Conservation (phyloP, 2,329 filamentous ascomycete genomes). For the Cercospora beticola region DNA sequence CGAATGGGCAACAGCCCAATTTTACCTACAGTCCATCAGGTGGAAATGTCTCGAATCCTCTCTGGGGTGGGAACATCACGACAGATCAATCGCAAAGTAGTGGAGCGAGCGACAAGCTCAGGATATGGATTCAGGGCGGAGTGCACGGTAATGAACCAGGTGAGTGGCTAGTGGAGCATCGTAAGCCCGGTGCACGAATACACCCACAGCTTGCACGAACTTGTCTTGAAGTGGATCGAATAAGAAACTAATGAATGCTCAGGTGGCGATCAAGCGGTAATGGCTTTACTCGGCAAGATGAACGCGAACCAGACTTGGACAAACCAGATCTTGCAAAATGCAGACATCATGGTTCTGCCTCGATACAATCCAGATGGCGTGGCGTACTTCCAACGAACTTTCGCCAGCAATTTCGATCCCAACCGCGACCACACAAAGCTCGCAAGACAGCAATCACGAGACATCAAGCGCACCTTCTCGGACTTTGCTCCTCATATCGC, state of each 20-base stretch:
- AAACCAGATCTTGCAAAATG: conserved; percentile 33
- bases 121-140: conserved; percentile 41
- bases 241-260: background rate
- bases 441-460: conserved; percentile 38
- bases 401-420: conserved; percentile 41
- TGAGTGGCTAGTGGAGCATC: background rate
- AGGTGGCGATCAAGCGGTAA: conserved; percentile 38
- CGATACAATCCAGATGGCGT: conserved; percentile 43
- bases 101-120: conserved; percentile 32
- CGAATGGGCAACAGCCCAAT: conserved; percentile 14
- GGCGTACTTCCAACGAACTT: conserved; percentile 38
- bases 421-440: conserved; percentile 43
- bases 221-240: too few relatives aligned
- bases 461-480: conserved; percentile 38
- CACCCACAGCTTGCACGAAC: too few relatives aligned
- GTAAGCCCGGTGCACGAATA: too few relatives aligned
- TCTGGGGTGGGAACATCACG: background rate
- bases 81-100: background rate
- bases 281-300: conserved; percentile 40
- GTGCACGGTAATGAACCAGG: conserved; percentile 43
- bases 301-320: conserved; percentile 38
- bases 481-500: conserved; percentile 38
- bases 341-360: conserved; percentile 40
- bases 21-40: conserved; percentile 4
- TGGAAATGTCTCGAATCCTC: conserved; percentile 13